Conservation (phyloP, 805 yeast genomes). For the Metschnikowia cubensis region DNA sequence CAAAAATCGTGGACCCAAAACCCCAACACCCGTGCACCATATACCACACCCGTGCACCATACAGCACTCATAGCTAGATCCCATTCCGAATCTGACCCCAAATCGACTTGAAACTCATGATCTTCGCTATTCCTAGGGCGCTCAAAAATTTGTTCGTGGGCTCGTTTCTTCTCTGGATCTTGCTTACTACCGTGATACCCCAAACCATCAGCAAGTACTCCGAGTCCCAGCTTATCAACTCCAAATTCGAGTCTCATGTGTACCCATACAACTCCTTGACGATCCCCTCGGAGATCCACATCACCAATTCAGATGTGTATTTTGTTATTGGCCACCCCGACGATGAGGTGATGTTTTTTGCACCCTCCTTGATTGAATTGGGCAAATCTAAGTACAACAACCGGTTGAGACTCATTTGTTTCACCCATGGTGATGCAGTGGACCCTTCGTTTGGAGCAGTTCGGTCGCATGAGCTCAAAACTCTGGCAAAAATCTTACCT, state of each 20-base stretch:
- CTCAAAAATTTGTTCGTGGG: conserved; percentile 15
- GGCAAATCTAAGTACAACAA: conserved; percentile 47
- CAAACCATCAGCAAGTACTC: conserved; percentile 30
- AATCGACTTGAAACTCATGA: conserved; percentile 4
- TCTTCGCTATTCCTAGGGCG: conserved; percentile 9
- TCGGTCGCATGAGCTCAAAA: conserved; percentile 56
- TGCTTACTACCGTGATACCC: conserved; percentile 38
- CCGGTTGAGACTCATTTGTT: conserved; percentile 56
- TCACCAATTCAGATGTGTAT: conserved; percentile 37
- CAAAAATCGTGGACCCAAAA: background rate
- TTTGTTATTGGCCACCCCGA: conserved; percentile 92
- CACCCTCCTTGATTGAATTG: conserved; percentile 64
- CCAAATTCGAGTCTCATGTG: conserved; percentile 18
- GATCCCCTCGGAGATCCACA: conserved; percentile 29
- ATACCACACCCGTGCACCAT: background rate
- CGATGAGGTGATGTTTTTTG: conserved; percentile 96
- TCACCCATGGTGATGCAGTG: conserved; percentile 65
- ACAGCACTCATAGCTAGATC: background rate
- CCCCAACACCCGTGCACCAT: background rate
- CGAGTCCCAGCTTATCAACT: conserved; percentile 26
- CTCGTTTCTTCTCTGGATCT: conserved; percentile 36
- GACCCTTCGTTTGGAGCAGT: conserved; percentile 66
- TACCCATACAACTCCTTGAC: conserved; percentile 39
- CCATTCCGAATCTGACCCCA: background rate
- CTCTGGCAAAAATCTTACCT: conserved; percentile 54